phyloP scores from a whole-genome alignment of 768 basidiomycete genomes.

The Macrolepiota fuliginosa region DNA sequence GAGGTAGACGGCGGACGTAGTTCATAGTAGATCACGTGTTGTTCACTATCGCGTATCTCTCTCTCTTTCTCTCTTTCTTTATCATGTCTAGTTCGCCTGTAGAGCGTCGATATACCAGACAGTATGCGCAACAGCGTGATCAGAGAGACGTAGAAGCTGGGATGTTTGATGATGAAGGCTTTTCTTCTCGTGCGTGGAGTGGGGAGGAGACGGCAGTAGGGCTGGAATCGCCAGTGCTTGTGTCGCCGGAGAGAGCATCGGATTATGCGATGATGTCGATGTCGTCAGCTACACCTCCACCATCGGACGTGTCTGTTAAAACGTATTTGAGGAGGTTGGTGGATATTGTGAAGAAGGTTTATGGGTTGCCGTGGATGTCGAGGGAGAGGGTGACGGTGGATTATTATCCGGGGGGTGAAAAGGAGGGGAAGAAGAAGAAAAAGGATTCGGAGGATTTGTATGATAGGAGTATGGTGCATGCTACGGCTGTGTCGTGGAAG shows the following conservation, averaged over 20 bases:
- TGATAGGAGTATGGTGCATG: neutral
- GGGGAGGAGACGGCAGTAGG: slow-evolving; percentile 10
- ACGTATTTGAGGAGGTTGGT: slow-evolving; percentile 32
- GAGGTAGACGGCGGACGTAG: neutral
- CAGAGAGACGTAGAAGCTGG: no score
- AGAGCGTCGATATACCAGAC: neutral
- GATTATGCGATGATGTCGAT: slow-evolving; percentile 49
- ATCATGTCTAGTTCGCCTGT: neutral
- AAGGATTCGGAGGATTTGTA: neutral
- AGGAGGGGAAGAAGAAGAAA: slow-evolving; percentile 16
- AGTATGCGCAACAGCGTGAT: no score
- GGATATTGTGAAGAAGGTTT: slow-evolving; percentile 31
- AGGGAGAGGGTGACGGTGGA: slow-evolving; percentile 38
- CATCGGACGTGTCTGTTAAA: slow-evolving; percentile 30
- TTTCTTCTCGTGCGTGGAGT: no score
- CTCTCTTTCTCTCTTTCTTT: no score
- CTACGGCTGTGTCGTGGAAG: slow-evolving; percentile 8
- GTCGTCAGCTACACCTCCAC: slow-evolving; percentile 33
- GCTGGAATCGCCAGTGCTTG: slow-evolving; percentile 33
- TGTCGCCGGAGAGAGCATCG: slow-evolving; percentile 38
- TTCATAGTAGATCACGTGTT: neutral
- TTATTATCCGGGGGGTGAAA: slow-evolving; percentile 33
- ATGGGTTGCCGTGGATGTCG: slow-evolving; percentile 43
- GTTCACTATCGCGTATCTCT: no score
- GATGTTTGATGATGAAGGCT: no score